Evolutionary conservation across 2,329 filamentous ascomycete genomes (phyloP), one percentile per base, ranked within the genome.

Genomic region (Venturia effusa): DNA sequence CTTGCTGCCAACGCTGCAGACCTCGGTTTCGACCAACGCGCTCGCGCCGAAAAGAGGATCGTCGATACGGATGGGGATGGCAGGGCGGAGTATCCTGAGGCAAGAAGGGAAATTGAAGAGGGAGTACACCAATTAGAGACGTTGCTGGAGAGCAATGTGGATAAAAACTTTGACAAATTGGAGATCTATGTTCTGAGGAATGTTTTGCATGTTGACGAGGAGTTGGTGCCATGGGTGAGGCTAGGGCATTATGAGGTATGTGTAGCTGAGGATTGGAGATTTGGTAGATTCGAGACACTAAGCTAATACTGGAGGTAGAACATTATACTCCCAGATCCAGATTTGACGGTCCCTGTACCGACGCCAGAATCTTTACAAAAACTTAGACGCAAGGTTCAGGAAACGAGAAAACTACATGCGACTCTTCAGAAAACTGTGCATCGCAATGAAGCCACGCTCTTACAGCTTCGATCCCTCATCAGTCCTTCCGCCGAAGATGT

Each of bases 161-260:
- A 81, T 67, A 76, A 75, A 69, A 80, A 81, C 65, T 80, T 81
- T 66, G 79, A 81, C 70, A 78, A 78, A 61, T 71, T 81, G 64
- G 79, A 81, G 78, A 89, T 99, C 64, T 97, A 93, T 77, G 88
- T 91, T 61, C 81, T 99, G 79, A 82, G 91, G 68, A 97, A 97
- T 84, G 60, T 84, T 13, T 69, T 81, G 61, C 77, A 76, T 55
- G 72, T 81, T 41, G 76, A 76, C 34, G 72, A 87, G 34, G 89
- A 93, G 66, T 79, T 88, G 59, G 78, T 89, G 70, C 83, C 84
- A 65, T 97, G 89, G 85, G 87, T 97, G 67, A 81, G 88, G 62
- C 79, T 99, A 67, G 84, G 84, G 59, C 93, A 97, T 79, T 97
- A 99, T 77, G 85, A 92, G 74, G 90, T 34, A 32, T 34, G 27